Evolutionary conservation across 371 early-diverging fungal species (phyloP), one percentile per base, ranked within the genome.

Genomic region (Sporodiniella umbellata): DNA sequence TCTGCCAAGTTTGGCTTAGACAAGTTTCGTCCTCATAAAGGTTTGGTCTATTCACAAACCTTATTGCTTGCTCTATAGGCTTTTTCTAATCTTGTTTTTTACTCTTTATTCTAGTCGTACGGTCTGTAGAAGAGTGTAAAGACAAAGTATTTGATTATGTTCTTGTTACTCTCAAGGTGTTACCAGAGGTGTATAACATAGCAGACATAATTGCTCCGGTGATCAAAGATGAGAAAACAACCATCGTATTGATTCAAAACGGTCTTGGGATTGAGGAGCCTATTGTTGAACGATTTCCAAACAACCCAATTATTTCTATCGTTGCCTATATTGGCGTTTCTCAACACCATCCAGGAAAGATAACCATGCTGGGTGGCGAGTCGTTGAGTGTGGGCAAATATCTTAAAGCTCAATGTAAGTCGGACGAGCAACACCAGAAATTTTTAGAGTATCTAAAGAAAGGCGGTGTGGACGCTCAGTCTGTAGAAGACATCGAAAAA

Each of bases 181-280:
- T 89, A 48, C 87, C 89, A 8, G 81, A 86, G 24, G 54, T 83
- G 0, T 75, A 74, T 46, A 75, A 79, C 50, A 75, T 83, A 22
- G 75, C 84, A 11, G 79, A 79, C 3, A 72, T 86, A 18, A 81
- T 88, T 58, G 75, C 70, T 1, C 82, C 88, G 22, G 83, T 82
- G 0, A 81, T 88, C 2, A 40, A 40, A 19, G 62, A 73, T 4
- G 57, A 62, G 21, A 64, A 79, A 11, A 87, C 89, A 12, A 53
- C 79, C 1, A 82, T 94, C 28, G 80, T 91, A 3, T 61, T 93
- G 55, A 85, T 93, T 31, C 95, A 94, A 62, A 94, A 94, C 64
- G 93, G 95, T 2, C 66, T 93, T 33, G 93, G 75, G 18, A 80
- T 91, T 15, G 95, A 93, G 53, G 79, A 79, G 10, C 82, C 85